Evolutionary conservation across 208 protist species (phyloP), one percentile per base, ranked within the genome.

Genomic region (Herpetomonas tarakana): DNA sequence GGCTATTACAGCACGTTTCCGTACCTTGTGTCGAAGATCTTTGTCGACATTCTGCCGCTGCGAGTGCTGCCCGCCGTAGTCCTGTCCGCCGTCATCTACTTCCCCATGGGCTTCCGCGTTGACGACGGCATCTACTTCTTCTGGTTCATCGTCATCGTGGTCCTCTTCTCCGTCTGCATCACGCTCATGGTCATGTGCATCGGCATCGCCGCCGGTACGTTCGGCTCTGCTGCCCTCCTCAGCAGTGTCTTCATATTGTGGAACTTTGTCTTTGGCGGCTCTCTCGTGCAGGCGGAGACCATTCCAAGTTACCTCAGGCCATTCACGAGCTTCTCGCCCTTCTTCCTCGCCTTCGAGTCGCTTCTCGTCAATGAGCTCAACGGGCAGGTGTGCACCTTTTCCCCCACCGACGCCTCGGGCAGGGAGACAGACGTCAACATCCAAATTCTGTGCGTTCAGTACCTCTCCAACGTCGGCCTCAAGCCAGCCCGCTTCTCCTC

Each of bases 321-420:
- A 52, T 92, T 97, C 52, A 68, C 86, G 53, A 62, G 52, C 29
- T 18, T 89, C 45, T 96, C 90, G 25, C 91, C 89, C 22, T 94
- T 98, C 47, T 97, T 92, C 61, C 77, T 96, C 11, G 73, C 92
- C 16, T 97, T 97, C 56, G 89, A 96, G 65, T 71, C 86, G 38
- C 68, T 98, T 18, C 78, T 98, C 66, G 79, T 94, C 25, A 98
- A 98, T 58, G 94, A 98, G 74, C 70, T 97, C 21, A 74, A 97
- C 58, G 90, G 83, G 3, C 88, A 88, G 65, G 56, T 62, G 3
- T 92, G 90, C 45, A 71, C 78, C 52, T 97, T 96, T 59, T 80
- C 85, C 0, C 86, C 84, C 3, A 88, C 78, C 0, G 82, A 93
- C 35, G 83, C 86, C 41, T 86, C 81, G 2, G 91, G 91, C 11